Conservation (phyloP, 2,329 filamentous ascomycete genomes). For the Thielaviopsis cerberus region DNA sequence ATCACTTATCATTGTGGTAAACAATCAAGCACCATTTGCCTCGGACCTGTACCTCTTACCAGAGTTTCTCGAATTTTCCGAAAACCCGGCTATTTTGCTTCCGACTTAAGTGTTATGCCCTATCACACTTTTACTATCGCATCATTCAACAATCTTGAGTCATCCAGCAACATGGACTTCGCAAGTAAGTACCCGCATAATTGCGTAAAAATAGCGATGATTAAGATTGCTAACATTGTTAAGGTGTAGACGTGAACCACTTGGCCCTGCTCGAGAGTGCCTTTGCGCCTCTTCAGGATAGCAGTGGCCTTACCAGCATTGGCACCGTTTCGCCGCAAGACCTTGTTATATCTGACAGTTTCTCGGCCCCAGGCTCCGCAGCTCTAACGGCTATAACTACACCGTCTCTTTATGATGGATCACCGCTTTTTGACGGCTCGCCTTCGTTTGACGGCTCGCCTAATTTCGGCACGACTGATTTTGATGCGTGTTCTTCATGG, state of each 20-base stretch:
- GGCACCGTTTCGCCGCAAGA: slow-evolving; percentile 74
- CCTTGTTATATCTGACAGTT: slow-evolving; percentile 49
- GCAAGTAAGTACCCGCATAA: background rate
- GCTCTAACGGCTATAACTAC: slow-evolving; percentile 73
- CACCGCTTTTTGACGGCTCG: slow-evolving; percentile 40
- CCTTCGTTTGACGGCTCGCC: slow-evolving; percentile 55
- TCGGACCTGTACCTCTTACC: background rate
- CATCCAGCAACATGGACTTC: slow-evolving; percentile 12
- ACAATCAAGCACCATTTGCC: background rate
- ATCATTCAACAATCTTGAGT: background rate
- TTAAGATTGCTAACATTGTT: slow-evolving; percentile 1
- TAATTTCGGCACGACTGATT: slow-evolving; percentile 45
- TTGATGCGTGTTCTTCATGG: slow-evolving; percentile 43
- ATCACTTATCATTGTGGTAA: background rate
- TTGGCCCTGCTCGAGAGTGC: slow-evolving; percentile 38
- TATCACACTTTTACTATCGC: background rate
- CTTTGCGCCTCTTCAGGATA: slow-evolving; percentile 19
- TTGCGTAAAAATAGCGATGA: slow-evolving; percentile 19
- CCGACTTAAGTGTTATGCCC: background rate
- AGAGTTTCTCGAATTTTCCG: background rate
- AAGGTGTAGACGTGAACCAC: slow-evolving; percentile 41
- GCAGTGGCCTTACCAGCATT: slow-evolving; percentile 24
- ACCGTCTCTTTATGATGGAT: slow-evolving; percentile 60
- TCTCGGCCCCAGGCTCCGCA: slow-evolving; percentile 64
- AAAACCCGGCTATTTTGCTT: background rate